Evolutionary conservation across 495 filamentous ascomycete species (phyloP), one percentile per base, ranked within the genome.

Genomic region (Neurospora sp.): DNA sequence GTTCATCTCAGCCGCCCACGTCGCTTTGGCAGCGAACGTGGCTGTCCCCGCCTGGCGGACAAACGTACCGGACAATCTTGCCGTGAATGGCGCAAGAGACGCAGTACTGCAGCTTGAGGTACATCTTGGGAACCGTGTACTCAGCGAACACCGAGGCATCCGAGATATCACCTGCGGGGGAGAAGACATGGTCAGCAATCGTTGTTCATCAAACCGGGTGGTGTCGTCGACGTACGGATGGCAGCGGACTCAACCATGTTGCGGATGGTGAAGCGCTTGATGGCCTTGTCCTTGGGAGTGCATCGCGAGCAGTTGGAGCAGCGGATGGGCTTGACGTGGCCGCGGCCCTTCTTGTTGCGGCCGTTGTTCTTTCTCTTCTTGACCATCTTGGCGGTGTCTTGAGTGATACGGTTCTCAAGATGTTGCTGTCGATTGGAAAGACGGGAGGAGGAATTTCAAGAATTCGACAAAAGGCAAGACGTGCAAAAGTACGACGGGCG

Each of bases 301-400:
- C 96, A 99, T 89, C 96, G 90, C 82, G 94, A 96, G 91, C 96
- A 99, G 92, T 99, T 99, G 87, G 93, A 97, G 93, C 96, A 99
- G 81, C 96, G 92, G 86, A 99, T 97, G 76, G 96, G 96, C 90
- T 97, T 98, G 84, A 97, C 94, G 88, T 99, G 96, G 86, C 96
- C 96, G 83, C 96, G 93, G 83, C 79, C 96, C 85, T 97, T 98
- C 94, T 99, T 99, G 92, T 98, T 97, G 84, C 95, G 93, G 84
- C 96, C 95, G 88, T 98, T 98, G 88, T 92, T 94, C 85, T 96
- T 94, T 89, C 95, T 92, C 91, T 99, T 99, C 90, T 99, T 99
- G 87, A 99, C 96, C 96, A 99, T 99, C 84, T 86, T 98, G 88
- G 87, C 90, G 87, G 86, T 87, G 87, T 88, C 81, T 80, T 79